phyloP scores from a whole-genome alignment of 2,329 filamentous ascomycete species.

The Pseudohalonectria lignicola region DNA sequence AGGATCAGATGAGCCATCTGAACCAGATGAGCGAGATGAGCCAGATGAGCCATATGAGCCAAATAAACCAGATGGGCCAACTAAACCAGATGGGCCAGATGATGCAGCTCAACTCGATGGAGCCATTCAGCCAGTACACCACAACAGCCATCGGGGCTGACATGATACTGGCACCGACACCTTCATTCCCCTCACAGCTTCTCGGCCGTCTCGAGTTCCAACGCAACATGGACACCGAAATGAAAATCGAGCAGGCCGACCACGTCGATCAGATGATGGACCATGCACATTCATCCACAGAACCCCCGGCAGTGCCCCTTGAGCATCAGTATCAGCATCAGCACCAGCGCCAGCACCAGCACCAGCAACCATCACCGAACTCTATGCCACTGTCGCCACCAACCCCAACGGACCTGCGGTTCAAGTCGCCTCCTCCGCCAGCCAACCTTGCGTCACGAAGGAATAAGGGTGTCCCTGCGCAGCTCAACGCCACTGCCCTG shows the following conservation, averaged over 20 bases:
- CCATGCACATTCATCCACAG: too few species aligned
- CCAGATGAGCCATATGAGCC: too few species aligned
- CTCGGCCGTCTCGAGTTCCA: conserved; percentile 1
- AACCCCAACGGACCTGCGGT: conserved; percentile 20
- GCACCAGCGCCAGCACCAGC: too few species aligned
- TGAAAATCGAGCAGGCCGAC: conserved; percentile 1
- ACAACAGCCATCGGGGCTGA: too few species aligned
- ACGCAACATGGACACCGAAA: not conserved
- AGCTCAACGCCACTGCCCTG: conserved; percentile 33
- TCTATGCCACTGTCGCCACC: conserved; percentile 17
- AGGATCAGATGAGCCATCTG: too few species aligned
- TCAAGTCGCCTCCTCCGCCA: conserved; percentile 37
- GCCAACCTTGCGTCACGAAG: conserved; percentile 44
- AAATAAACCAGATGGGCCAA: too few species aligned
- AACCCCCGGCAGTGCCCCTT: not conserved
- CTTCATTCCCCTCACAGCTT: conserved; percentile 8
- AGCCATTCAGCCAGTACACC: too few species aligned
- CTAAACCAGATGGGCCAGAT: too few species aligned
- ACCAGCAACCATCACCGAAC: conserved; percentile 18
- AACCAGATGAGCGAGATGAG: too few species aligned
- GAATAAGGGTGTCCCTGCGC: conserved; percentile 35
- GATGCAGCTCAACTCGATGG: too few species aligned
- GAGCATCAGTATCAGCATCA: too few species aligned
- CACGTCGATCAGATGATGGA: too few species aligned
- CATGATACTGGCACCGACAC: conserved; percentile 6